Evolutionary conservation across 306 rosid species (phyloP).

Genomic region (Malus sieversii): DNA sequence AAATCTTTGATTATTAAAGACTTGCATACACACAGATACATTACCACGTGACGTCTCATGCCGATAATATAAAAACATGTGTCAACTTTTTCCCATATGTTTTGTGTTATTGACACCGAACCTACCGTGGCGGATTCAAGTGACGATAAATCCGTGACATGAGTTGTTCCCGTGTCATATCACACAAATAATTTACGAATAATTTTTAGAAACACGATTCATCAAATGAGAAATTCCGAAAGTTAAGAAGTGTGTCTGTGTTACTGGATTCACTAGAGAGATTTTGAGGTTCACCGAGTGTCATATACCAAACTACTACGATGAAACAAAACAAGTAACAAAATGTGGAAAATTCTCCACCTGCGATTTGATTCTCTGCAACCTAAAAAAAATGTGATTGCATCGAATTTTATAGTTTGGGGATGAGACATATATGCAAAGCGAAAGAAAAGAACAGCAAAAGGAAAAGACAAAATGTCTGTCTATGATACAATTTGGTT

Average conservation of each 20-base stretch:
- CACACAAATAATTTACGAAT: no score
- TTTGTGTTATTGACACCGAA: no score
- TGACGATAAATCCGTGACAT: no score
- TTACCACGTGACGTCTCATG: no score
- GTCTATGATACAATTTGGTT: slow-evolving; percentile 54
- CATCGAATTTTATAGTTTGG: slow-evolving; percentile 41
- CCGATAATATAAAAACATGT: no score
- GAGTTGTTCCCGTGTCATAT: no score
- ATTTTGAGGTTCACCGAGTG: not conserved
- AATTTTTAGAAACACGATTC: not conserved
- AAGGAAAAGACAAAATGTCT: slow-evolving; percentile 12
- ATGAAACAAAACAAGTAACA: slow-evolving; percentile 8
- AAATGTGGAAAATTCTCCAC: slow-evolving; percentile 18
- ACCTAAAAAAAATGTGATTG: slow-evolving; percentile 64
- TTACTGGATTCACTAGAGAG: not conserved
- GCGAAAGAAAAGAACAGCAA: not conserved
- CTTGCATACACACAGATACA: no score
- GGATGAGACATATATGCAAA: slow-evolving; percentile 10
- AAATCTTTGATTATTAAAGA: no score
- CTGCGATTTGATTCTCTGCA: slow-evolving; percentile 47
- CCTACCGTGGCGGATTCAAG: no score
- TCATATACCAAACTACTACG: not conserved
- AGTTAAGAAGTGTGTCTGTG: not conserved
- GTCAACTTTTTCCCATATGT: no score
- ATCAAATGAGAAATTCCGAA: not conserved